Evolutionary conservation across 805 yeast genomes (phyloP).

Genomic region (Kodamaea fukazawae): DNA sequence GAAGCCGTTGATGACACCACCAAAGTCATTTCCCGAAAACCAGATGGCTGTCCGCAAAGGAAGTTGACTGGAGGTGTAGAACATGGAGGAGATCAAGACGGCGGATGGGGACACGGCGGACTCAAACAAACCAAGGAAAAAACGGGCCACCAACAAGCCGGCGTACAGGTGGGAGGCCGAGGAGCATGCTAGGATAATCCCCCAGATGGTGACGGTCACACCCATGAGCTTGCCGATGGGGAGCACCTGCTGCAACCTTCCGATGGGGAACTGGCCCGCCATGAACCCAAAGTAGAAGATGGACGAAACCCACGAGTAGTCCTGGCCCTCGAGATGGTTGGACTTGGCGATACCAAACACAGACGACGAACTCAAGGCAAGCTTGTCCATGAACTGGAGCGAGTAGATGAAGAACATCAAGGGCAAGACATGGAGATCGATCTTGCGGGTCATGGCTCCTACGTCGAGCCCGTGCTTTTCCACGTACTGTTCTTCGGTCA

Average conservation of each 20-base stretch:
- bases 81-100: conserved; percentile 4
- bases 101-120: conserved; percentile 7
- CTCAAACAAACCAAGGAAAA: conserved; percentile 10
- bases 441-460: conserved; percentile 7
- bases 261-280: conserved; percentile 9
- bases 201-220: conserved; percentile 5
- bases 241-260: conserved; percentile 8
- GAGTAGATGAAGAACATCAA: conserved; percentile 10
- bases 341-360: conserved; percentile 5
- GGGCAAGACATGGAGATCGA: conserved; percentile 9
- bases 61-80: conserved; percentile 5
- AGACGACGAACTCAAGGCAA: conserved; percentile 5
- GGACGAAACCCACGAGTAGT: conserved; percentile 13
- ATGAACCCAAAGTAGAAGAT: conserved; percentile 12
- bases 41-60: conserved; percentile 7
- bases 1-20: conserved; percentile 10
- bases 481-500: too few relatives aligned
- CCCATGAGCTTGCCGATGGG: conserved; percentile 9
- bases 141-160: conserved; percentile 5
- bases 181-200: conserved; percentile 6
- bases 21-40: conserved; percentile 7
- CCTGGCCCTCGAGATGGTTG: conserved; percentile 8
- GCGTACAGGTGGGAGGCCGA: conserved; percentile 3
- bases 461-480: conserved; percentile 4
- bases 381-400: conserved; percentile 7